Base-by-base conservation (phyloP, 2,329 filamentous ascomycete species). In the Verticillium dahliae region DNA sequence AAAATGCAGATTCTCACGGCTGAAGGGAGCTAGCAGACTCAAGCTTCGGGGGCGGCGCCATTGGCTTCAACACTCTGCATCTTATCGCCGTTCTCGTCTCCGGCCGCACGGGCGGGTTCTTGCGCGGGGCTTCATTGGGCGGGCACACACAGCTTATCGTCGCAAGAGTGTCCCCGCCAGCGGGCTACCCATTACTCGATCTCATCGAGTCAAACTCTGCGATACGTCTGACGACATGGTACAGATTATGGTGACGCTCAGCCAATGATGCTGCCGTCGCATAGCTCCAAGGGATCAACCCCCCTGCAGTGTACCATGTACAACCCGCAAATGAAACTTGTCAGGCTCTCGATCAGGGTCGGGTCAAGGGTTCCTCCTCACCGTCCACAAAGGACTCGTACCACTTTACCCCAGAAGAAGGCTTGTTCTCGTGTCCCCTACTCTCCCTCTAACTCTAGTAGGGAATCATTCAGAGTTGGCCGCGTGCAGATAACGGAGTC, bases 1-100 rank as follows among this genome's bases (percentile, higher is more conserved):
- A 74, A 13, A 85, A 85, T 64, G 80, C 82, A 14, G 57, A 2
- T 10, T 27, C 18, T 27, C 45, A 27, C 15, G 45, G 45, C 22
- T 50, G 45, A 31, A 31, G 27, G 27, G 14, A 7, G 39, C 45
- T 11, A 50, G 9, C 22, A 27, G n/a, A n/a, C n/a, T 22, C n/a
- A 50, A 27, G n/a, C 45, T 50, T 50, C 45, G 7, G 13, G 45
- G 45, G 45, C 27, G 18, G 45, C 45, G 18, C 45, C 18, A 50
- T 50, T 50, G 45, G 45, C 45, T 27, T 37, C 45, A 27, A 10
- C 45, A n/a, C 1, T 7, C 18, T n/a, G n/a, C 45, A 27, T 50
- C 45, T 50, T 50, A 50, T 50, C 45, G 45, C 45, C 18, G n/a
- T 50, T 50, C 45, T 50, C 45, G 45, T 50, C n/a, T 5, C 45